phyloP scores from a whole-genome alignment of 805 yeast genomes.

The Sugiyamaella marilandica region DNA sequence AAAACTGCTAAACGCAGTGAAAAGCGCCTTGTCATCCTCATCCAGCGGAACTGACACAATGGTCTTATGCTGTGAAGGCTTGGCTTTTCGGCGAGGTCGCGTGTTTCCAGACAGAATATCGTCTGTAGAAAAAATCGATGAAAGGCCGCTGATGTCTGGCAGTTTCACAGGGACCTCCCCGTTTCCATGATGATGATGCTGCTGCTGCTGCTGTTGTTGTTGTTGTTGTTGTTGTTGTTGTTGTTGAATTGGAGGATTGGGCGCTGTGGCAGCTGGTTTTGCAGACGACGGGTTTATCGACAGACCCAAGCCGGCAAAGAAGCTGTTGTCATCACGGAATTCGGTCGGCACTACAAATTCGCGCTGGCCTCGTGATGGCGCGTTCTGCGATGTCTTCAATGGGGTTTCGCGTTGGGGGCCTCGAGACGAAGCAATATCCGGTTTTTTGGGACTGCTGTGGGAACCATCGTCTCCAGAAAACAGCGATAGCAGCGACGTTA shows the following conservation, averaged over 20 bases:
- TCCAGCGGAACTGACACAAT: conserved; percentile 23
- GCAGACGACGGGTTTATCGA: neutral
- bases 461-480: neutral
- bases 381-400: too few relatives aligned
- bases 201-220: neutral
- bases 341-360: conserved; percentile 18
- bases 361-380: neutral
- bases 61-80: conserved; percentile 14
- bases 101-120: conserved; percentile 3
- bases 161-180: neutral
- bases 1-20: conserved; percentile 18
- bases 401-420: too few relatives aligned
- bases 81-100: conserved; percentile 4
- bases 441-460: conserved; percentile 1
- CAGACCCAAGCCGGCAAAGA: conserved; percentile 9
- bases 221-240: neutral
- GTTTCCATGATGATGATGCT: neutral
- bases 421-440: neutral
- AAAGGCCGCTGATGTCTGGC: conserved; percentile 20
- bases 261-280: neutral
- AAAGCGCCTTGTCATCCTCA: conserved; percentile 18
- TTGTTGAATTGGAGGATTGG: conserved; percentile 2
- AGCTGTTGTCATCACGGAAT: conserved; percentile 18
- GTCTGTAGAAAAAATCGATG: conserved; percentile 18
- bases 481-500: neutral